phyloP scores from a whole-genome alignment of 2,329 filamentous ascomycete species.

The Ophiostoma perfectum region DNA sequence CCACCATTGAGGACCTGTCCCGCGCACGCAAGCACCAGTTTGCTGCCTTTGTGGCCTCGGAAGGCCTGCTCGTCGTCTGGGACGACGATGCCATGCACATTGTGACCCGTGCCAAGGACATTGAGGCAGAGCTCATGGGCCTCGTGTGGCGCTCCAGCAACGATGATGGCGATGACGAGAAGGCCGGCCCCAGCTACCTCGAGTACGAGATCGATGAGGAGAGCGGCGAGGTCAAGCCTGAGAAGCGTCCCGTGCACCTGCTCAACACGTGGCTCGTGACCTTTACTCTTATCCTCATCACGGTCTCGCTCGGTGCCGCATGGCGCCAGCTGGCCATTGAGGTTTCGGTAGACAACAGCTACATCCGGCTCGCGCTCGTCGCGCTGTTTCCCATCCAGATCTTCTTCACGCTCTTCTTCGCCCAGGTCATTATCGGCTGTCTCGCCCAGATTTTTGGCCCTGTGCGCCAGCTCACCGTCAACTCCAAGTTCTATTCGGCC shows the following conservation, averaged over 20 bases:
- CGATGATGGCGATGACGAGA: conserved; percentile 49
- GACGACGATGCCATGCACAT: conserved; percentile 72
- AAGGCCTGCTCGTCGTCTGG: conserved; percentile 71
- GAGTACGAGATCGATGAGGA: conserved; percentile 64
- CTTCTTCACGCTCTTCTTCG: conserved; percentile 79
- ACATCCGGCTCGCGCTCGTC: conserved; percentile 59
- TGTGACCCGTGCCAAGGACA: conserved; percentile 61
- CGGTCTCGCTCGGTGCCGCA: conserved; percentile 61
- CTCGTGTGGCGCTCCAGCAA: conserved; percentile 64
- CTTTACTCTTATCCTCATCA: conserved; percentile 60
- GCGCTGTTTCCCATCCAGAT: conserved; percentile 64
- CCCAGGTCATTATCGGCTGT: conserved; percentile 70
- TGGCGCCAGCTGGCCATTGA: conserved; percentile 65
- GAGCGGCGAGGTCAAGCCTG: conserved; percentile 60
- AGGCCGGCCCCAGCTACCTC: conserved; percentile 32
- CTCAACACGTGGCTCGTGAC: conserved; percentile 65
- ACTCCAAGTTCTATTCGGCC: conserved; percentile 79
- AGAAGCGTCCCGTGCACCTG: conserved; percentile 61
- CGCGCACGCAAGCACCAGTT: conserved; percentile 73
- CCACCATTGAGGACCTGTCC: conserved; percentile 63
- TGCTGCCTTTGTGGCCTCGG: conserved; percentile 69
- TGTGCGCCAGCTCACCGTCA: conserved; percentile 63
- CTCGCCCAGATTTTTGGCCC: conserved; percentile 72
- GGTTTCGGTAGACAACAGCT: conserved; percentile 58
- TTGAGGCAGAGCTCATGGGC: conserved; percentile 72